A percentile compares a stretch with the other conserved stretches of the same genome.
phyloP scores from a whole-genome alignment of 164 flowering plant genomes.

The Aristolochia contorta region DNA sequence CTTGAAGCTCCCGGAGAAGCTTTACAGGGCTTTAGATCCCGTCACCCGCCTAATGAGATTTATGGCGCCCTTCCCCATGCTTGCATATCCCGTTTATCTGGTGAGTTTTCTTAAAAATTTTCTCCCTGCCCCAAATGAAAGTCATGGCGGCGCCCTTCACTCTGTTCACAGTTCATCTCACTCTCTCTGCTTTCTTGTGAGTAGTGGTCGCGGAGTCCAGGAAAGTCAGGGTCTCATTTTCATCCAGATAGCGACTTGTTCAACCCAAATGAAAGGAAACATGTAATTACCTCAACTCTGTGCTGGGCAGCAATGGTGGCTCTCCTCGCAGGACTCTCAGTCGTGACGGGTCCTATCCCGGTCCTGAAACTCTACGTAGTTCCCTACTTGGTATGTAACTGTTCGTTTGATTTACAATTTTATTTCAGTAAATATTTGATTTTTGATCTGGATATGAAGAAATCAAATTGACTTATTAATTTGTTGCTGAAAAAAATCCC shows the following conservation, averaged over 20 bases:
- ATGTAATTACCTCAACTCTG: constrained; percentile 60
- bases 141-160: too few species aligned
- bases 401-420: background rate
- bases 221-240: constrained; percentile 88
- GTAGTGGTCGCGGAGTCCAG: constrained; percentile 87
- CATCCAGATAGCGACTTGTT: constrained; percentile 75
- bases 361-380: constrained; percentile 72
- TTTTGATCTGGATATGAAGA: too few species aligned
- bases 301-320: constrained; percentile 81
- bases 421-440: background rate
- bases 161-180: background rate
- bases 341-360: constrained; percentile 56
- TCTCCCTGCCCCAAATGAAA: too few species aligned
- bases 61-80: constrained; percentile 53
- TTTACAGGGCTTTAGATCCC: constrained; percentile 38
- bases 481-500: background rate
- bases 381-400: constrained; percentile 59
- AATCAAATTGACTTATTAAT: too few species aligned
- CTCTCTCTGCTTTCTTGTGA: background rate
- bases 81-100: constrained; percentile 68
- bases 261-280: constrained; percentile 54
- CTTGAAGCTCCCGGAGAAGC: constrained; percentile 50
- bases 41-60: constrained; percentile 32
- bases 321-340: constrained; percentile 44
- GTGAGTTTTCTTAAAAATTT: constrained; percentile 22